phyloP scores from a whole-genome alignment of 1,139 yeast species.

The Spencermartinsiella ligniputridi region DNA sequence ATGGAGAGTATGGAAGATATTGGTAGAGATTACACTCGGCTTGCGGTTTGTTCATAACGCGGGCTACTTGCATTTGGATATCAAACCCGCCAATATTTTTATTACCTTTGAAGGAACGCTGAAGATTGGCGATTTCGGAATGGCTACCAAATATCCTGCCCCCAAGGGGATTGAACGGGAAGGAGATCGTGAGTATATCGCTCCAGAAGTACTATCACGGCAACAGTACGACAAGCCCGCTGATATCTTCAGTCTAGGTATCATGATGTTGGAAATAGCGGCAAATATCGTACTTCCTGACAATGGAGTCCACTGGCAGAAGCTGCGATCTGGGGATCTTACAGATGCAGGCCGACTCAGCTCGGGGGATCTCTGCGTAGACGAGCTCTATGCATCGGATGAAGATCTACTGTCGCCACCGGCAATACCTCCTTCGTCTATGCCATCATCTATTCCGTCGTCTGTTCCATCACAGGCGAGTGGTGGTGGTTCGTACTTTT shows the following conservation, averaged over 20 bases:
- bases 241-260: constrained; percentile 87
- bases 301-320: constrained; percentile 96
- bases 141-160: constrained; percentile 57
- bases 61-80: constrained; percentile 75
- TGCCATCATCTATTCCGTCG: constrained; percentile 2
- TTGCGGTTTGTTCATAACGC: constrained; percentile 73
- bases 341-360: constrained; percentile 92
- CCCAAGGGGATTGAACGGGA: constrained; percentile 68
- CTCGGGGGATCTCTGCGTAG: constrained; percentile 48
- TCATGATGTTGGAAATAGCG: constrained; percentile 90
- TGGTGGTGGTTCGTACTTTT: neutral
- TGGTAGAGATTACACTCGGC: constrained; percentile 75
- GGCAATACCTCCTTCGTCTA: neutral
- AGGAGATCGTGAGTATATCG: constrained; percentile 96
- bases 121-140: constrained; percentile 80
- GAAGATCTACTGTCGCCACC: constrained; percentile 15
- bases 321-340: constrained; percentile 88
- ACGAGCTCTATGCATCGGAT: constrained; percentile 8
- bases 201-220: constrained; percentile 86
- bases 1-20: constrained; percentile 95
- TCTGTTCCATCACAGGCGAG: constrained; percentile 1
- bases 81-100: constrained; percentile 92
- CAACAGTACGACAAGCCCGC: constrained; percentile 89
- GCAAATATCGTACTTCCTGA: constrained; percentile 94
- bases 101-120: constrained; percentile 91